Evolutionary conservation across 352 stramenopile species (phyloP).

Genomic region (Phytophthora podocarpi): DNA sequence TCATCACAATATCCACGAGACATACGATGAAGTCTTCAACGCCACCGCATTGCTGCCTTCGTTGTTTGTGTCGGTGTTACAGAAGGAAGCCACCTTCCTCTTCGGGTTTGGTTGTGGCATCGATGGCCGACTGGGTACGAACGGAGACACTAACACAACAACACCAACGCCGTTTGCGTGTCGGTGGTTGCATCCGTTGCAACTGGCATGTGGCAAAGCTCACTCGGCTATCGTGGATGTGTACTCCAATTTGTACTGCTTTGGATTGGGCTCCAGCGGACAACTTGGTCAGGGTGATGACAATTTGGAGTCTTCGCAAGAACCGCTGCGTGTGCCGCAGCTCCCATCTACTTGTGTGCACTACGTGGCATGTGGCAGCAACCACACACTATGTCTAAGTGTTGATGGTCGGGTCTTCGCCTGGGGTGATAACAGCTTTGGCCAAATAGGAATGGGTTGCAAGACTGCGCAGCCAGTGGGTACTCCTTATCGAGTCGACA

Average conservation of each 20-base stretch:
- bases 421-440: conserved; percentile 71
- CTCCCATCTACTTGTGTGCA: conserved; percentile 48
- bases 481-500: conserved; percentile 56
- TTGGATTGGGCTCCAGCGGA: conserved; percentile 47
- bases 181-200: conserved; percentile 74
- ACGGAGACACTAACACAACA: conserved; percentile 48
- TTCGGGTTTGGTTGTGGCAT: conserved; percentile 71
- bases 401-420: conserved; percentile 59
- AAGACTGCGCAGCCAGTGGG: conserved; percentile 34
- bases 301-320: conserved; percentile 59
- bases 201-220: conserved; percentile 66
- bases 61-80: conserved; percentile 70
- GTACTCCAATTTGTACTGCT: conserved; percentile 80
- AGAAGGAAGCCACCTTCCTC: conserved; percentile 75
- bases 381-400: conserved; percentile 71
- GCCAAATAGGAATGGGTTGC: conserved; percentile 56
- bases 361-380: conserved; percentile 58
- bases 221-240: conserved; percentile 78
- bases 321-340: conserved; percentile 53
- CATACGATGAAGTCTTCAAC: conserved; percentile 56
- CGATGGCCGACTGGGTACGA: conserved; percentile 60
- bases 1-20: conserved; percentile 71
- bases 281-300: conserved; percentile 66
- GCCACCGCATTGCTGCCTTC: conserved; percentile 53
- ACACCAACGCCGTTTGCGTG: conserved; percentile 56